Base-by-base conservation (phyloP, 1,284 basidiomycete genomes). In the Leccinum pachyderme region DNA sequence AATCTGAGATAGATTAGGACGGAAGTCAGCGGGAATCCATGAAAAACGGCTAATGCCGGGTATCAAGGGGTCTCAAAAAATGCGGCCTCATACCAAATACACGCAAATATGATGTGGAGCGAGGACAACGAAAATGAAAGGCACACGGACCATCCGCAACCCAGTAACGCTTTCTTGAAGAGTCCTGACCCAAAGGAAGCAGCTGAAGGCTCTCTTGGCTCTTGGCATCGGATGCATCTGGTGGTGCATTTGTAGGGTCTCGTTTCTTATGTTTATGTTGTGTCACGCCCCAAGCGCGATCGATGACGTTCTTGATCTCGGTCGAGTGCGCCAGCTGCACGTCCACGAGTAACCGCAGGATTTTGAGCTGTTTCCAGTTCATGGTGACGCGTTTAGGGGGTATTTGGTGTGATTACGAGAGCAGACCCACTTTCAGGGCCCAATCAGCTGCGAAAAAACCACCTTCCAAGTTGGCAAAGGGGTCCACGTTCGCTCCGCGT, bases 241-340 rank as follows among this genome's bases (percentile, higher is more conserved):
- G 79, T 41, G 81, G 79, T 4, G 79, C 74, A 49, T 77, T 74
- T 11, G 78, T 69, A 9, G 77, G 72, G 59, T 88, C 84, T 56
- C 81, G 82, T 73, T 90, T 91, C 78, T 89, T 89, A 72, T 90
- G 85, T 63, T 90, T 89, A 68, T 85, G 85, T 62, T 88, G 86
- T 53, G 82, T 79, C 64, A 90, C 86, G 63, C 89, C 89, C 88
- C 89, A 91, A 49, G 88, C 89, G 68, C 82, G 82, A 78, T 92
- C 89, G 70, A 92, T 87, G 52, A 76, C 76, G 50, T 72, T 76
- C 72, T 89, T 89, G 66, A 90, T 79, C 52, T 84, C 83, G 44
- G 75, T 68, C 59, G 81, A 81, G 65, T 91, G 84, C 35, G 75
- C 75, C 4, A 92, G 79, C 65, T 91, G 89, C 61, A 90, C 73